Conservation (phyloP, 768 basidiomycete genomes). For the Lactarius pseudohatsudake region DNA sequence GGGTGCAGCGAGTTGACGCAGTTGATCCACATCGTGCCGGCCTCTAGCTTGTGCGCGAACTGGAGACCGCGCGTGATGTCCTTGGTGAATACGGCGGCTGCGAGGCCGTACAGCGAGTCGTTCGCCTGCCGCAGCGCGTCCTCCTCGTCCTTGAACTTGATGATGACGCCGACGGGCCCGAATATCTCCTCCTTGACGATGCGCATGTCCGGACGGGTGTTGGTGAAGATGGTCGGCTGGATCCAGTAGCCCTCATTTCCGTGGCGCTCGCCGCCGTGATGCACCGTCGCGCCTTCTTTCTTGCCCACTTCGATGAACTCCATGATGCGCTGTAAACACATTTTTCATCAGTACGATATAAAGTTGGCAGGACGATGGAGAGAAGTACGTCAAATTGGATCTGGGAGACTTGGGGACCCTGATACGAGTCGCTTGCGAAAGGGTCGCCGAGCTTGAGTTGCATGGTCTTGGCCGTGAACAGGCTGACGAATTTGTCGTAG, state of each 20-base stretch:
- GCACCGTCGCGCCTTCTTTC: conserved; percentile 57
- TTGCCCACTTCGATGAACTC: conserved; percentile 61
- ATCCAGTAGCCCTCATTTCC: conserved; percentile 63
- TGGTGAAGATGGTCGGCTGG: conserved; percentile 62
- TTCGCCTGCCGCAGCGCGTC: conserved; percentile 77
- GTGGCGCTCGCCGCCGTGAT: conserved; percentile 52
- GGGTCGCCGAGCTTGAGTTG: conserved; percentile 69
- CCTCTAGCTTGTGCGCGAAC: conserved; percentile 71
- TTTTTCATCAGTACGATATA: neutral
- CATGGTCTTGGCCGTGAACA: conserved; percentile 55
- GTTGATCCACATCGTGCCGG: conserved; percentile 77
- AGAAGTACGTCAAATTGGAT: conserved; percentile 66
- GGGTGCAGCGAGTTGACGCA: conserved; percentile 41
- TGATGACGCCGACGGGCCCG: conserved; percentile 68
- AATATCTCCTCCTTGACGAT: conserved; percentile 63
- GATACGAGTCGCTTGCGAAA: conserved; percentile 56
- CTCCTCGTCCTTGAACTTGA: conserved; percentile 62
- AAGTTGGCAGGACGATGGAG: neutral
- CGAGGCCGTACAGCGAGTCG: conserved; percentile 84
- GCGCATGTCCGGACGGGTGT: conserved; percentile 53
- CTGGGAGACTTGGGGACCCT: conserved; percentile 81
- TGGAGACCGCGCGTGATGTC: conserved; percentile 73
- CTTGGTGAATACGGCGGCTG: conserved; percentile 81
- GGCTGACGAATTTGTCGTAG: conserved; percentile 72
- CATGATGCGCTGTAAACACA: conserved; percentile 50